These are phyloP conservation scores for Acanthamoeba lenticulata DNA, from an alignment of 208 protist species.

Conservation along the genomic window DNA sequence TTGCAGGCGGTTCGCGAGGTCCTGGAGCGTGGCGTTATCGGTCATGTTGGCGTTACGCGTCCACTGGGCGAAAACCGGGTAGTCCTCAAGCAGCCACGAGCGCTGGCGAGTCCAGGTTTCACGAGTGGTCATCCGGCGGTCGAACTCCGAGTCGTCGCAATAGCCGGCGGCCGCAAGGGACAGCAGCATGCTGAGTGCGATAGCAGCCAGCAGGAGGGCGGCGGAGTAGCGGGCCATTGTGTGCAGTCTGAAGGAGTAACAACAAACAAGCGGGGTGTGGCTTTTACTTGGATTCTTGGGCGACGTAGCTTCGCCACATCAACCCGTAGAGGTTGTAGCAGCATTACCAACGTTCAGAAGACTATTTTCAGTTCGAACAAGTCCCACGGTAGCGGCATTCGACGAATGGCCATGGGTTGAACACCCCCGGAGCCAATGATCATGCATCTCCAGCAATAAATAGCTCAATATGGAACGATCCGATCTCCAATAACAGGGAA, in stretches of 20 bases:
- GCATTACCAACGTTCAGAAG: too few relatives aligned
- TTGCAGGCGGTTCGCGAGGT: background rate
- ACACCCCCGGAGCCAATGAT: too few relatives aligned
- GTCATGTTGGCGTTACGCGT: background rate
- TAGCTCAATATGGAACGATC: too few relatives aligned
- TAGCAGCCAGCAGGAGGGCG: background rate
- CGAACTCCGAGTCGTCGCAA: slow-evolving; percentile 9
- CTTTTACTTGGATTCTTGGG: too few relatives aligned
- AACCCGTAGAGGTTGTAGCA: too few relatives aligned
- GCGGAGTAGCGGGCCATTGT: background rate
- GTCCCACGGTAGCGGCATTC: too few relatives aligned
- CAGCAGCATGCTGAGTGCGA: background rate
- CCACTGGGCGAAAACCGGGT: background rate
- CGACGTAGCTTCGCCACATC: too few relatives aligned
- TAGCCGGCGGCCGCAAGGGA: background rate
- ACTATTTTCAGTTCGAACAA: too few relatives aligned
- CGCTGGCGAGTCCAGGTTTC: background rate
- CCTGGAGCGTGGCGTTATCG: background rate
- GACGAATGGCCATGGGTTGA: too few relatives aligned
- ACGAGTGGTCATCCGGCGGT: background rate
- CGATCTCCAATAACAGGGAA: too few relatives aligned
- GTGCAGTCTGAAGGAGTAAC: background rate
- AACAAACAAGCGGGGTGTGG: too few relatives aligned
- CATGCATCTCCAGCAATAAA: too few relatives aligned
- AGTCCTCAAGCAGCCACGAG: background rate